Base-by-base conservation (phyloP, 192 early-diverging fungal species). In the Gryganskiella cystojenkinii region DNA sequence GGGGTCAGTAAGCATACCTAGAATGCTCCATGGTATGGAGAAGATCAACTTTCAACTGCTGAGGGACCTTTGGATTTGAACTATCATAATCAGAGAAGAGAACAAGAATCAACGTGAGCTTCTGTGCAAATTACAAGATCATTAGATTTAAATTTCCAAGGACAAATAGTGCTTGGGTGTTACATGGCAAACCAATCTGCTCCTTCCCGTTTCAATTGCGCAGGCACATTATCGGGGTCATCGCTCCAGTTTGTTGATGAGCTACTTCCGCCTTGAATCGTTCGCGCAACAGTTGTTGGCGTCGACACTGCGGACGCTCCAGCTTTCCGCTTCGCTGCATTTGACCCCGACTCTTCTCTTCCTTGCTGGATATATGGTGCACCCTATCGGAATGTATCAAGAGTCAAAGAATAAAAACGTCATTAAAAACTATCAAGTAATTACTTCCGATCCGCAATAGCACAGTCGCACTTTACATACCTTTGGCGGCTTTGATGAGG, bases 111-210 rank as follows among this genome's bases (percentile, higher is more conserved):
- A 22, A 61, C 27, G n/a, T 17, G 14, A 22, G 14, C 19, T 10
- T 20, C 14, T 37, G 20, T 56, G 34, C 19, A 35, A 31, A 13
- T 13, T 14, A 2, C 7, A 22, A n/a, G 3, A 13, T 7, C 34
- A 14, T 40, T 5, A 56, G n/a, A n/a, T n/a, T n/a, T 27, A 2
- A 33, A 34, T 9, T n/a, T 27, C 33, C 17, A 31, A 5, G 25
- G 31, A 15, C 13, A 22, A 35, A 40, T n/a, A 40, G 22, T 35
- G 35, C 34, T 20, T 7, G 17, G 14, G 2, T 72, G 81, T 55
- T 80, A 88, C 86, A 97, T 86, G 31, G 92, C 95, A 82, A 93
- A 90, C 95, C 95, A 98, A 82, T 98, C 96, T 3, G 79, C 55
- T 35, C 93, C 93, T 78, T 95, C 94, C 43, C 87, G 91, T 80